A percentile compares a stretch with the other conserved stretches of the same genome.
These are phyloP conservation scores for Jatropha curcas DNA, from an alignment of 345 rosid genomes.

Conservation along the genomic window DNA sequence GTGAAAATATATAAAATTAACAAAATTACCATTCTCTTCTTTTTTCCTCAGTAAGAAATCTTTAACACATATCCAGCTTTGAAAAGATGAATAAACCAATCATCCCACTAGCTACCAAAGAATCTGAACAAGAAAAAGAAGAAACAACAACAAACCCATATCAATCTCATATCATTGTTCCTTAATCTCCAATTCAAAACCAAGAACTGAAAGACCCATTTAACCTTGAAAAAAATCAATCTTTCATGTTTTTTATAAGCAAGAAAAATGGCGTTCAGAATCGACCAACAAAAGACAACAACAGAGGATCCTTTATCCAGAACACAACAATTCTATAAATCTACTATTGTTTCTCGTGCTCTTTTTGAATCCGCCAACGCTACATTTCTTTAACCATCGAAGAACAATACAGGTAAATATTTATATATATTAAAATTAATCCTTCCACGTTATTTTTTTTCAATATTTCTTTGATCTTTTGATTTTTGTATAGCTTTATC, in stretches of 20 bases:
- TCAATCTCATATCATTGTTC: constrained; percentile 35
- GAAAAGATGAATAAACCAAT: too few species aligned
- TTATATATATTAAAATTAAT: too few species aligned
- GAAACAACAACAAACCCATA: constrained; percentile 50
- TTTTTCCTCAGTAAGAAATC: too few species aligned
- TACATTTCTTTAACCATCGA: constrained; percentile 31
- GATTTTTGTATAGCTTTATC: constrained; percentile 30
- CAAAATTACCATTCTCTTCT: too few species aligned
- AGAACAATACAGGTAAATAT: constrained; percentile 36
- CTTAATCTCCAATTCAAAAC: constrained; percentile 58
- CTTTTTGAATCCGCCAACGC: constrained; percentile 57
- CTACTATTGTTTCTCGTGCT: constrained; percentile 58
- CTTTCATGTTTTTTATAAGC: background rate
- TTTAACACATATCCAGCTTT: too few species aligned
- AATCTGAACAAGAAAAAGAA: too few species aligned
- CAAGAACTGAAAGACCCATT: constrained; percentile 52
- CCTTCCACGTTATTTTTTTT: background rate
- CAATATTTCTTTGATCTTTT: background rate
- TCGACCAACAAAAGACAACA: constrained; percentile 31
- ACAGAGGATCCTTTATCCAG: constrained; percentile 42
- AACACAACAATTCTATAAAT: constrained; percentile 41
- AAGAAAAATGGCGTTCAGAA: constrained; percentile 40
- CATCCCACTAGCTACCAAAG: too few species aligned
- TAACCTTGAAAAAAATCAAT: constrained; percentile 29
- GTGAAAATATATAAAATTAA: too few species aligned